Conservation (phyloP, 2,329 filamentous ascomycete genomes). For the Verticillium tricorpus region DNA sequence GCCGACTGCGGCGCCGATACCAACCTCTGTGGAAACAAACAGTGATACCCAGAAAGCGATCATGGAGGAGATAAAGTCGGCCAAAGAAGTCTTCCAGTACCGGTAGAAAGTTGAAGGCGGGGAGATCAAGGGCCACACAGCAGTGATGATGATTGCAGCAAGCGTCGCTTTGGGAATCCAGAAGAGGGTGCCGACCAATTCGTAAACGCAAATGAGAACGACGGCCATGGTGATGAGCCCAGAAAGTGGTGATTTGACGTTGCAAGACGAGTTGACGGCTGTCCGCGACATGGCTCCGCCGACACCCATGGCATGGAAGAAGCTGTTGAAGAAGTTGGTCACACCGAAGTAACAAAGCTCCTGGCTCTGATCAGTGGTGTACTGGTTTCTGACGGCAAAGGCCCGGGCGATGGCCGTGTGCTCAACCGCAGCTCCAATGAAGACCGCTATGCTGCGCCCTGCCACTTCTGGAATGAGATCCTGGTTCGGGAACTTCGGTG, state of each 20-base stretch:
- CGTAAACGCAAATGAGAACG: slow-evolving; percentile 57
- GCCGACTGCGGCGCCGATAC: slow-evolving; percentile 53
- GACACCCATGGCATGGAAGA: slow-evolving; percentile 60
- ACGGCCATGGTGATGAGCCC: slow-evolving; percentile 57
- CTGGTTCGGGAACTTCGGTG: slow-evolving; percentile 41
- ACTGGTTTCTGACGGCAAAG: slow-evolving; percentile 58
- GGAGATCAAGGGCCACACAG: slow-evolving; percentile 58
- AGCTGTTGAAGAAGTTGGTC: slow-evolving; percentile 59
- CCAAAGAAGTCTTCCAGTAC: slow-evolving; percentile 61
- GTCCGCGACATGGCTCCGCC: slow-evolving; percentile 65
- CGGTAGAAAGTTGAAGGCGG: slow-evolving; percentile 54
- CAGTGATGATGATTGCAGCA: slow-evolving; percentile 62
- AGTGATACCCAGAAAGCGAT: slow-evolving; percentile 61
- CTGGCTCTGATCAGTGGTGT: slow-evolving; percentile 59
- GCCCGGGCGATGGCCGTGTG: slow-evolving; percentile 62
- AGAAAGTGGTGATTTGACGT: slow-evolving; percentile 57
- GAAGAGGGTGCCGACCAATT: slow-evolving; percentile 56
- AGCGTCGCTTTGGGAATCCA: slow-evolving; percentile 66
- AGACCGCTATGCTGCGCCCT: slow-evolving; percentile 51
- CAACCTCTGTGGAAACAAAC: slow-evolving; percentile 55
- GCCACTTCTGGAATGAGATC: slow-evolving; percentile 49
- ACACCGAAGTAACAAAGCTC: slow-evolving; percentile 61
- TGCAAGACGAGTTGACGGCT: slow-evolving; percentile 61
- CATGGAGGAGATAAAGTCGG: slow-evolving; percentile 61
- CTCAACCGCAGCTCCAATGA: slow-evolving; percentile 57